A percentile compares a stretch with the other conserved stretches of the same genome.
Evolutionary conservation across 2,329 filamentous ascomycete genomes (phyloP).

Genomic region (Aspergillus sclerotialis): DNA sequence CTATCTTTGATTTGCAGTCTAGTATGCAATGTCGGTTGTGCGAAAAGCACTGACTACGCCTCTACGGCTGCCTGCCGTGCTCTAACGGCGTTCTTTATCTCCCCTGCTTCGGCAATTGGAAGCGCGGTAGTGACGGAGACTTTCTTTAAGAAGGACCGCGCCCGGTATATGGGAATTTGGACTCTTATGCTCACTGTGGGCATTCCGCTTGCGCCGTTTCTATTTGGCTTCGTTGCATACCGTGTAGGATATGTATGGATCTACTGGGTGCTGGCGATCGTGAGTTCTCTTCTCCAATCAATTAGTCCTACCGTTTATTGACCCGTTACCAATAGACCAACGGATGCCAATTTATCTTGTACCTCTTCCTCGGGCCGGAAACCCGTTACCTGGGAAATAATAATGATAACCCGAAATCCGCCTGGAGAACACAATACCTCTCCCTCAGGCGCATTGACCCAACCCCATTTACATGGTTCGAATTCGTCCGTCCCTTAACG

Average conservation of each 20-base stretch:
- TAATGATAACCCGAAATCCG: constrained; percentile 15
- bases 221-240: constrained; percentile 42
- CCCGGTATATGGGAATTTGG: constrained; percentile 52
- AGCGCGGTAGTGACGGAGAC: constrained; percentile 53
- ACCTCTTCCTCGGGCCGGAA: constrained; percentile 50
- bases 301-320: constrained; percentile 1
- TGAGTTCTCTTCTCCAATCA: constrained; percentile 21
- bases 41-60: constrained; percentile 43
- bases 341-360: constrained; percentile 49
- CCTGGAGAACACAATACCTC: constrained; percentile 41
- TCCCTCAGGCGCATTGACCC: constrained; percentile 47
- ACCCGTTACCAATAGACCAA: constrained; percentile 43
- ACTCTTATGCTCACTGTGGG: constrained; percentile 47
- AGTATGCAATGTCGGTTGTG: constrained; percentile 51
- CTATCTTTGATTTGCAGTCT: constrained; percentile 44
- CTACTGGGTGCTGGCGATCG: constrained; percentile 52
- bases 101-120: constrained; percentile 48
- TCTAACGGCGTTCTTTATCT: constrained; percentile 51
- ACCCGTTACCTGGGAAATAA: constrained; percentile 43
- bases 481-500: constrained; percentile 48
- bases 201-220: constrained; percentile 35
- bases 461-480: constrained; percentile 40
- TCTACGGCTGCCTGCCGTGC: constrained; percentile 46
- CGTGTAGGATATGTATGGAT: constrained; percentile 54
- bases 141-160: constrained; percentile 51